These are phyloP conservation scores for Brassica incana DNA, from an alignment of 345 rosid species.

Conservation along the genomic window DNA sequence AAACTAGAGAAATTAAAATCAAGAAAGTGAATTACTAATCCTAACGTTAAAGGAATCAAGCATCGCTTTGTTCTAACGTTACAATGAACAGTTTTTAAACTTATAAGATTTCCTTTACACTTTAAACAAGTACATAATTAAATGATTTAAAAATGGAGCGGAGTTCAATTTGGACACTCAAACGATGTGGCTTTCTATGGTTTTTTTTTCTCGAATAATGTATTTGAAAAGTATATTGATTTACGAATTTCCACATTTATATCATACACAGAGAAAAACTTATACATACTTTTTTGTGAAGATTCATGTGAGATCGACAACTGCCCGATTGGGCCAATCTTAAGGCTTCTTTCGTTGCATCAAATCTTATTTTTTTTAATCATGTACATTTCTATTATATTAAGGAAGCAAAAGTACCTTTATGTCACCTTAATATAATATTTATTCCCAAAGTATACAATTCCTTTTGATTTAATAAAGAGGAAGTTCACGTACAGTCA, in stretches of 20 bases:
- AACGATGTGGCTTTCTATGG: neutral
- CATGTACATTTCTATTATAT: neutral
- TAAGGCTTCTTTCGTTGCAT: conserved; percentile 18
- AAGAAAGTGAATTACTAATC: neutral
- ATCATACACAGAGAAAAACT: conserved; percentile 20
- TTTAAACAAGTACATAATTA: neutral
- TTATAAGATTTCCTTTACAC: neutral
- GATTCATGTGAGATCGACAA: conserved; percentile 37
- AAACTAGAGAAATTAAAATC: neutral
- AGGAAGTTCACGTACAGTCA: conserved; percentile 36
- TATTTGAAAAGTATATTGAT: conserved; percentile 3
- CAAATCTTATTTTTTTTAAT: conserved; percentile 26
- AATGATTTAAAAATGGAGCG: neutral
- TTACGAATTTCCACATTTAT: conserved; percentile 29
- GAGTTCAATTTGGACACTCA: neutral
- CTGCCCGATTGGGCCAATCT: conserved; percentile 35
- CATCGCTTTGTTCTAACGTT: neutral
- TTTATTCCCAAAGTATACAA: conserved; percentile 10
- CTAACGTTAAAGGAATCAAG: neutral
- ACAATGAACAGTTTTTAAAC: neutral
- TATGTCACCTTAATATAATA: conserved; percentile 10
- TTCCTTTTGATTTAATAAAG: conserved; percentile 23
- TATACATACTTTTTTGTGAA: conserved; percentile 3
- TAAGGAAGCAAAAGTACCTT: conserved; percentile 20
- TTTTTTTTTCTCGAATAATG: neutral